Evolutionary conservation across 1,284 basidiomycete genomes (phyloP).

Genomic region (Cryptococcus wingfieldii): DNA sequence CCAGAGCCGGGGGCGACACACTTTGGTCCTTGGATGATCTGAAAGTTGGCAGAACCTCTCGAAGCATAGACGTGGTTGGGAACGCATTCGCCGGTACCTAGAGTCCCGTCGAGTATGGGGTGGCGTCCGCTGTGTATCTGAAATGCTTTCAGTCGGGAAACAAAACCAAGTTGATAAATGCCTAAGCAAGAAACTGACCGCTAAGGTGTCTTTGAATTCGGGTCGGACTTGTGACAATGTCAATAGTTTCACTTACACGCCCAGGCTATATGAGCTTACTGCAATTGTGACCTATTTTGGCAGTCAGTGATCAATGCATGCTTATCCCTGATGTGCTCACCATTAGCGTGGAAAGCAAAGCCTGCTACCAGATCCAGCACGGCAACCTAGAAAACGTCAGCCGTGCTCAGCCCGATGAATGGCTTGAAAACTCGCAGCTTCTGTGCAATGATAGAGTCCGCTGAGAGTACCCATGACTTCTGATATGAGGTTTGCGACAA

Average conservation of each 20-base stretch:
- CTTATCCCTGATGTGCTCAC: background rate
- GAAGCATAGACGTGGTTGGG: slow-evolving; percentile 69
- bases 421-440: slow-evolving; percentile 58
- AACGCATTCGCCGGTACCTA: slow-evolving; percentile 64
- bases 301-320: background rate
- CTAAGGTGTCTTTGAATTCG: slow-evolving; percentile 77
- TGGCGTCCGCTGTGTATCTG: slow-evolving; percentile 75
- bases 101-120: slow-evolving; percentile 73
- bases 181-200: slow-evolving; percentile 38
- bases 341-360: slow-evolving; percentile 57
- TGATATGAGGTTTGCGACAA: slow-evolving; percentile 65
- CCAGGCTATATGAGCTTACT: slow-evolving; percentile 49
- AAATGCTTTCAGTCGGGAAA: background rate
- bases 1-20: slow-evolving; percentile 47
- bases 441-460: slow-evolving; percentile 75
- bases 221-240: slow-evolving; percentile 63
- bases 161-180: too few relatives aligned
- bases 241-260: background rate
- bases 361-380: slow-evolving; percentile 63
- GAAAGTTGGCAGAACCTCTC: slow-evolving; percentile 72
- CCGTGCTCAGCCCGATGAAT: background rate
- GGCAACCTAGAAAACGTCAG: slow-evolving; percentile 57
- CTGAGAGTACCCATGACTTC: slow-evolving; percentile 63
- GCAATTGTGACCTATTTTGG: slow-evolving; percentile 55
- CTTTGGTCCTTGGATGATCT: slow-evolving; percentile 85